Evolutionary conservation across 148 eudicot species (phyloP).

Genomic region (Selenicereus undatus): DNA sequence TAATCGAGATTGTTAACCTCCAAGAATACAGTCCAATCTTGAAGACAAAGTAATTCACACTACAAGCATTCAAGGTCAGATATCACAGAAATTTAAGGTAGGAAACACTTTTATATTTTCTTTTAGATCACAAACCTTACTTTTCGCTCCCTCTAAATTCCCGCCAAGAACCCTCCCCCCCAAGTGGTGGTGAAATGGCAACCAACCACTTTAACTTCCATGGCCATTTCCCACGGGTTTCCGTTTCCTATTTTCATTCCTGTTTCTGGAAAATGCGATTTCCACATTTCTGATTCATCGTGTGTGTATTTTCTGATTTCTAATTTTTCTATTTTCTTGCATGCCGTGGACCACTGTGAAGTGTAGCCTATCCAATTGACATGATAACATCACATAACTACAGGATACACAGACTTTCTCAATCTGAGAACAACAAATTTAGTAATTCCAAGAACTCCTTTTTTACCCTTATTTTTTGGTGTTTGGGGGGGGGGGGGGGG

Average conservation of each 20-base stretch:
- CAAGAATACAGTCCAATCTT: not conserved
- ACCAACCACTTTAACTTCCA: not conserved
- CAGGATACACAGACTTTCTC: not conserved
- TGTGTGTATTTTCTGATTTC: too few species aligned
- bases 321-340: too few species aligned
- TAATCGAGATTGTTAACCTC: not conserved
- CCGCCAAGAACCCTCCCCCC: not conserved
- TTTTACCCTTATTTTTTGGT: not conserved
- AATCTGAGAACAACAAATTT: not conserved
- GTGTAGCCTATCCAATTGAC: too few species aligned
- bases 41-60: not conserved
- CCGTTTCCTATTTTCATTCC: not conserved
- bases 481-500: not conserved
- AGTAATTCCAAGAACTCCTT: not conserved
- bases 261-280: not conserved
- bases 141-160: not conserved
- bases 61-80: not conserved
- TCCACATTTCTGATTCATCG: not conserved
- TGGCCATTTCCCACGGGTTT: not conserved
- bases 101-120: too few species aligned
- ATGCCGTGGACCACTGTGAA: not conserved
- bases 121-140: not conserved
- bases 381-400: too few species aligned
- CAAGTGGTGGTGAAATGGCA: not conserved
- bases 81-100: too few species aligned